phyloP scores from a whole-genome alignment of 352 stramenopile species.

The Elongisporangium undulatum region DNA sequence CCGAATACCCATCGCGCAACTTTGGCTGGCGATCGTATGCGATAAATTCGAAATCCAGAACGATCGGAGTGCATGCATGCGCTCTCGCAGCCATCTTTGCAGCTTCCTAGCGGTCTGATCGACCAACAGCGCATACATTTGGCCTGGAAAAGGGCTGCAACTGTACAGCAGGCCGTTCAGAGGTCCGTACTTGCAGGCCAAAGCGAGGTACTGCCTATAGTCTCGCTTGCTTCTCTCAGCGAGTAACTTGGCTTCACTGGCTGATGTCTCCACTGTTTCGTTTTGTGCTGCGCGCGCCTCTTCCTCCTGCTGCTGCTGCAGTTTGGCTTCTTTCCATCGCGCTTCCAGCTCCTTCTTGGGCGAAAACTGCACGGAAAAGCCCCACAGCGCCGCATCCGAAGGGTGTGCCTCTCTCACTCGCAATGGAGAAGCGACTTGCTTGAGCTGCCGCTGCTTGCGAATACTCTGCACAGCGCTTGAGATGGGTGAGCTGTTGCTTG shows the following conservation, averaged over 20 bases:
- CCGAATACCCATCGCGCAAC: background rate
- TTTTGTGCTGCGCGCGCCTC: background rate
- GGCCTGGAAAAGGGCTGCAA: constrained; percentile 1
- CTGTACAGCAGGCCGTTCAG: constrained; percentile 4
- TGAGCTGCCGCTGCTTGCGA: background rate
- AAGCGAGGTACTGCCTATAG: constrained; percentile 5
- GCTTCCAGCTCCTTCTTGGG: background rate
- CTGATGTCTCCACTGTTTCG: background rate
- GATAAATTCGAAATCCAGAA: constrained; percentile 2
- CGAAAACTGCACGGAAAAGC: background rate
- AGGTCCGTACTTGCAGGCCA: constrained; percentile 5
- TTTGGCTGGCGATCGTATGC: background rate
- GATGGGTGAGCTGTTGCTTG: background rate
- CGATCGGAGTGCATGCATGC: constrained; percentile 2
- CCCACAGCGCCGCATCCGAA: background rate
- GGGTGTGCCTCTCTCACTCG: background rate
- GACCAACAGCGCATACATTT: background rate
- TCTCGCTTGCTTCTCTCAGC: background rate
- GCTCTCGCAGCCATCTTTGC: constrained; percentile 1
- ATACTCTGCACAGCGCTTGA: constrained; percentile 4
- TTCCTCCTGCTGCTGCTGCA: background rate
- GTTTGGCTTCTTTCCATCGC: background rate
- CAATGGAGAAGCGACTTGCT: background rate
- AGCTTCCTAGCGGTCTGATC: constrained; percentile 1
- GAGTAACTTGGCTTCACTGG: background rate